Base-by-base conservation (phyloP, 192 early-diverging fungal species). In the Hyaloraphidium curvatum region DNA sequence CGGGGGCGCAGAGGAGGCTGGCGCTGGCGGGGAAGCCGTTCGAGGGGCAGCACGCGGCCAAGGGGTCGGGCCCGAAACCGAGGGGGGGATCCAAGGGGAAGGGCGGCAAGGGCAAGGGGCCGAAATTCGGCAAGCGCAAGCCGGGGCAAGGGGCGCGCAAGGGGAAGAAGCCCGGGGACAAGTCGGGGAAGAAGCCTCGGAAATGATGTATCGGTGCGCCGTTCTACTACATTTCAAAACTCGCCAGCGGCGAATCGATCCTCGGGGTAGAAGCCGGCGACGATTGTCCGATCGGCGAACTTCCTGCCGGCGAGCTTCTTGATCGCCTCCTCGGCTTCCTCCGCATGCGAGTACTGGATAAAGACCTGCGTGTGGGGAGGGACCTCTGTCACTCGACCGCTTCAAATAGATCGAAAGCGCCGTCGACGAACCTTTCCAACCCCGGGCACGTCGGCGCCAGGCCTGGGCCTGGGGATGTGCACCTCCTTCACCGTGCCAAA, bases 281-380 rank as follows among this genome's bases (percentile, higher is more conserved):
- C 65, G 28, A 97, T 91, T 2, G 90, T 97, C 25, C 91, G 72
- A 28, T 89, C 86, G 39, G 81, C 81, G 64, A 97, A 97, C 69
- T 83, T 87, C 30, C 93, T 77, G 28, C 93, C 93, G 22, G 89
- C 87, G 39, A 97, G 70, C 11, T 87, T 75, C 17, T 76, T 74
- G 28, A 88, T 65, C 0, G 93, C 93, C 1, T 60, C 56, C 3
- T 71, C 69, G 17, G 80, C 70, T 51, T 84, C 63, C 1, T 82
- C 78, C 0, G 60, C 59, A 13, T 55, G 66, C 17, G 60, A 61
- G 57, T 72, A 97, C 60, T 82, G 67, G 39, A 95, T 78, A 73
- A 87, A 93, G 54, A 95, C 86, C 89, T 86, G 58, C 11, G 28
- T 43, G 39, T 39, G 23, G 54, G 25, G 30, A 19, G 30, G 27